These are phyloP conservation scores for Hymenoscyphus scutula DNA, from an alignment of 2,329 filamentous ascomycete species.

Conservation along the genomic window DNA sequence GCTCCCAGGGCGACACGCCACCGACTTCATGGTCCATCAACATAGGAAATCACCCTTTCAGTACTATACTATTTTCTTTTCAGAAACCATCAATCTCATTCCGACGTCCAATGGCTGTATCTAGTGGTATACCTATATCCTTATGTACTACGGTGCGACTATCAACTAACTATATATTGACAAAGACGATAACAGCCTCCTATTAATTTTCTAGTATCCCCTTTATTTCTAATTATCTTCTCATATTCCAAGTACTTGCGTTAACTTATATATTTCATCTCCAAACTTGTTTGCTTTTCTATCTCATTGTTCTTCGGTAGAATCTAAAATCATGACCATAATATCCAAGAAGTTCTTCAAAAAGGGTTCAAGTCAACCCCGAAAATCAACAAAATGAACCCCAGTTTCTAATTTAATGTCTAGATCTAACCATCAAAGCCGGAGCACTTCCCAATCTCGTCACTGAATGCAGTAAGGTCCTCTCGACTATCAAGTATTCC, in stretches of 20 bases:
- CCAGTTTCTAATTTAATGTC: slow-evolving; percentile 58
- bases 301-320: background rate
- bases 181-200: background rate
- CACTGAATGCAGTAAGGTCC: slow-evolving; percentile 58
- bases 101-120: background rate
- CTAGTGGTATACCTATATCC: background rate
- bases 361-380: slow-evolving; percentile 14
- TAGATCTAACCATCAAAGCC: slow-evolving; percentile 64
- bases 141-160: background rate
- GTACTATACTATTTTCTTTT: background rate
- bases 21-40: background rate
- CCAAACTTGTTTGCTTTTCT: background rate
- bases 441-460: slow-evolving; percentile 62
- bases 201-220: background rate
- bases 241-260: background rate
- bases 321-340: background rate
- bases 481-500: too few species aligned
- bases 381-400: slow-evolving; percentile 17
- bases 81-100: background rate
- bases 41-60: background rate
- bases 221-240: background rate
- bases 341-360: slow-evolving; percentile 22
- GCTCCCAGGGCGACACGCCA: too few species aligned
- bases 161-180: background rate
- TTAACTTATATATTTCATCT: background rate